phyloP scores from a whole-genome alignment of 2,329 filamentous ascomycete species.

The Gnomoniopsis sp. region DNA sequence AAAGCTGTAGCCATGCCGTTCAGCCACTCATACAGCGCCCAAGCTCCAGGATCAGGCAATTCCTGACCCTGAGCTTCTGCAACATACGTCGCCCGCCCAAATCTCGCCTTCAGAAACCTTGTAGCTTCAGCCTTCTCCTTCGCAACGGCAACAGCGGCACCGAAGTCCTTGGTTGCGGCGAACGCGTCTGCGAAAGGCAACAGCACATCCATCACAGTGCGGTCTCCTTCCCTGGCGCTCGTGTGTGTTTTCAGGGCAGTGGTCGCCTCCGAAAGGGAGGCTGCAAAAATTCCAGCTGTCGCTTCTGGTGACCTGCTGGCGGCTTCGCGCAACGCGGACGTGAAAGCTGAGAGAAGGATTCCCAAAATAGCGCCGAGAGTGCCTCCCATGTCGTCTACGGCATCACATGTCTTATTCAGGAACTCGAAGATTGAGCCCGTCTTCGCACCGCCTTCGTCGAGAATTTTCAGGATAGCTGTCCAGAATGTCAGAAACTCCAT shows the following conservation, averaged over 20 bases:
- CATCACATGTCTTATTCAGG: constrained; percentile 25
- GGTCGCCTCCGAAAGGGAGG: constrained; percentile 15
- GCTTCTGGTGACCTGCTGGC: background rate
- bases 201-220: too few relatives aligned
- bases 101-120: too few relatives aligned
- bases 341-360: constrained; percentile 22
- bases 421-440: constrained; percentile 26
- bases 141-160: too few relatives aligned
- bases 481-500: background rate
- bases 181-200: too few relatives aligned
- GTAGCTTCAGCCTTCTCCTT: too few relatives aligned
- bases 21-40: too few relatives aligned
- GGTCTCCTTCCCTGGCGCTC: constrained; percentile 21
- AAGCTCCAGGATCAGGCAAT: too few relatives aligned
- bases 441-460: constrained; percentile 17
- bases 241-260: constrained; percentile 20
- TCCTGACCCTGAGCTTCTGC: too few relatives aligned
- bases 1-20: too few relatives aligned
- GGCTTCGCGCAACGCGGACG: constrained; percentile 12
- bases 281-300: constrained; percentile 3
- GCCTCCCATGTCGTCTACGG: constrained; percentile 32
- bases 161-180: too few relatives aligned
- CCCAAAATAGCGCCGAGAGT: constrained; percentile 27
- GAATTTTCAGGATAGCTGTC: constrained; percentile 7
- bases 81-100: too few relatives aligned